Evolutionary conservation across 2,329 filamentous ascomycete species (phyloP), one percentile per base, ranked within the genome.

Genomic region (Anisogramma anomala): DNA sequence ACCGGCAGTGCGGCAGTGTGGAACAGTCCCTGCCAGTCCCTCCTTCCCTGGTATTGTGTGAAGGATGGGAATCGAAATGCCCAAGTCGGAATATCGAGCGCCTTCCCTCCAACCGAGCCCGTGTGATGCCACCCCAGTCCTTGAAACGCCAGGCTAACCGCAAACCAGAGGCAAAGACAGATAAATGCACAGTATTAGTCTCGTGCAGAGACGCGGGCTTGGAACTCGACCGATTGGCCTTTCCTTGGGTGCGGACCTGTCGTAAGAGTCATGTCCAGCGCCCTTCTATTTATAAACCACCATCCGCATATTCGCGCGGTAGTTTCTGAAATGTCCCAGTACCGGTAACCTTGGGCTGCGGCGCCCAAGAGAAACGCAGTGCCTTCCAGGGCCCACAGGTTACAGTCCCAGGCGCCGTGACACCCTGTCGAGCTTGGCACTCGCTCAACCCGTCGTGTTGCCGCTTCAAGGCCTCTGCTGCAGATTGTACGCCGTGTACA

Each of bases 401-500:
- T 11, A 11, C 6, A 25, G 11, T 25, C 23, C 23, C 11, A 15
- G 23, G 30, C 13, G 10, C 17, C 4, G 10, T 14, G 7, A 13
- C 6, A 11, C 6, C n/a, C 15, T 31, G 18, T 7, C 11, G 27
- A 28, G 10, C 11, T 22, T 19, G n/a, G n/a, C n/a, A 20, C 36
- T 38, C 36, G 9, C 3, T n/a, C 19, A 25, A 25, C 15, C 13
- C 10, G 8, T 20, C 8, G 18, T 59, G 65, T 50, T 56, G 63
- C 17, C 65, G 62, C 39, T 64, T 62, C 11, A 69, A 70, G 36
- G 60, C 56, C 49, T 78, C 73, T 49, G 78, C 31, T 20, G 56
- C 45, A 59, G 60, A 42, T 67, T 53, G 47, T 77, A 77, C 1
- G 75, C 73, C 35, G 63, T 60, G 55, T 82, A 77, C 35, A 84